A percentile compares a stretch with the other conserved stretches of the same genome.
Conservation (phyloP, 805 yeast genomes). For the Pichia scutulata region DNA sequence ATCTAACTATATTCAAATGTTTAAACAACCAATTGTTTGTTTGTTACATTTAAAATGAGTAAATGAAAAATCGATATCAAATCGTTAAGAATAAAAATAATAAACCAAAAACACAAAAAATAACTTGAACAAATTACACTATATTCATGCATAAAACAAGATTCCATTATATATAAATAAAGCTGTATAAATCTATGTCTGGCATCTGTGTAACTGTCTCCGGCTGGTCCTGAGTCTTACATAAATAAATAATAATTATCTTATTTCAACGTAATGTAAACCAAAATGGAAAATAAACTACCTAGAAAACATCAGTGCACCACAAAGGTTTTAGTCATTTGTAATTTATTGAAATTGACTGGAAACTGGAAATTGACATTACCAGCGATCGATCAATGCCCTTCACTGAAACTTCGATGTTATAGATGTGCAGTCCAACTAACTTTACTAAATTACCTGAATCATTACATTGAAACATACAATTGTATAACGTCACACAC, state of each 20-base stretch:
- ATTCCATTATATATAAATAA: background rate
- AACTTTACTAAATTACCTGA: background rate
- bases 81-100: background rate
- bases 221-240: background rate
- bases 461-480: background rate
- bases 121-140: background rate
- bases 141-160: background rate
- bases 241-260: background rate
- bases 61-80: background rate
- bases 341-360: background rate
- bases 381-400: background rate
- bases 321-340: background rate
- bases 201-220: background rate
- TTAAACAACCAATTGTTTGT: background rate
- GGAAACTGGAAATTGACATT: background rate
- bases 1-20: background rate
- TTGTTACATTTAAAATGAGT: too few relatives aligned
- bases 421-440: background rate
- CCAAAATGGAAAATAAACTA: too few relatives aligned
- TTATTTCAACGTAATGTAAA: too few relatives aligned
- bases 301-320: background rate
- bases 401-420: background rate
- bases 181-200: background rate
- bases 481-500: background rate
- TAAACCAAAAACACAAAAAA: background rate